Evolutionary conservation across 305 asterid genomes (phyloP).

Genomic region (Solanum chacoense): DNA sequence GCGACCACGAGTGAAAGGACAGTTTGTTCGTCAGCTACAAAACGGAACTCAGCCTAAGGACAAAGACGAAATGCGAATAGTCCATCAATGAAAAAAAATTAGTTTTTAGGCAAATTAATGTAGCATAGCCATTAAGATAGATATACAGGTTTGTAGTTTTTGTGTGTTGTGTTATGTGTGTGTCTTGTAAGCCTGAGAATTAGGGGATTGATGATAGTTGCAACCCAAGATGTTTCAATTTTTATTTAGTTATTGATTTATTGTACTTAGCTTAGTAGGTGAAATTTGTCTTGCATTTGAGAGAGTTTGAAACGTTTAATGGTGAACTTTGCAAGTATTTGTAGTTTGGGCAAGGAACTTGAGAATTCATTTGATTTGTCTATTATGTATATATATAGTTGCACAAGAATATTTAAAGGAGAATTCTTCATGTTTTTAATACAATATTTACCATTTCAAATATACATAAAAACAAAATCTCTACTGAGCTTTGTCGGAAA

Average conservation of each 20-base stretch:
- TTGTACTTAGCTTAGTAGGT: neutral
- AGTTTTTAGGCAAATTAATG: neutral
- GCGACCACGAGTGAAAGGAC: conserved; percentile 56
- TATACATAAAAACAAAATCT: neutral
- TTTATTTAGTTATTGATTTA: neutral
- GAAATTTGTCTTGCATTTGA: neutral
- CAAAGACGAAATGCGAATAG: neutral
- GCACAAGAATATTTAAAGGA: neutral
- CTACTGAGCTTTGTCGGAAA: neutral
- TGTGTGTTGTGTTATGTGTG: neutral
- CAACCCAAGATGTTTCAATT: neutral
- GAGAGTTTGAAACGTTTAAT: neutral
- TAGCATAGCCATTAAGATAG: neutral
- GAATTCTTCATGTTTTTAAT: neutral
- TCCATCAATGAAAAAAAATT: neutral
- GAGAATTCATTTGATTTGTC: neutral
- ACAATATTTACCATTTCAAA: neutral
- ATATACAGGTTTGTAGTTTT: neutral
- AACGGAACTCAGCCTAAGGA: conserved; percentile 16
- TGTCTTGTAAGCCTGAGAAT: neutral
- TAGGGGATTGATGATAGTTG: neutral
- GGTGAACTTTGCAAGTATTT: neutral
- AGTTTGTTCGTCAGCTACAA: conserved; percentile 43
- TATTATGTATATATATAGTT: neutral
- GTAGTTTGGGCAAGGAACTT: neutral